Evolutionary conservation across 2,329 filamentous ascomycete genomes (phyloP), one percentile per base, ranked within the genome.

Genomic region (Ascosphaera apis): DNA sequence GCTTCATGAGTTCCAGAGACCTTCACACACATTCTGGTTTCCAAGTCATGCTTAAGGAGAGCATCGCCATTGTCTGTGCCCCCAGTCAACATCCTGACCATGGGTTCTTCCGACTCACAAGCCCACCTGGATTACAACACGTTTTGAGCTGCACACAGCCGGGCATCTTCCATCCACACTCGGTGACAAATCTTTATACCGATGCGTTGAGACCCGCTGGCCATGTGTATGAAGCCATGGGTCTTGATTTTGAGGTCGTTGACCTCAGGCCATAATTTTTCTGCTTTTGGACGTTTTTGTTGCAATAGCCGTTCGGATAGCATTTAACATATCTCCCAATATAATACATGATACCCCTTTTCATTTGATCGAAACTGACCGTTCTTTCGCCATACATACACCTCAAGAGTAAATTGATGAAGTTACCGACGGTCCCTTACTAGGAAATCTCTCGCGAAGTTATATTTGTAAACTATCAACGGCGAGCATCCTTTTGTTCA

Each of bases 1-100:
- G 88, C 55, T 98, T 98, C 53, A 91, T 98, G 80, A 92, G 82
- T 51, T 88, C 78, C 34, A 66, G 86, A 35, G 88, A 98, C 50
- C 52, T 95, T 44, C 88, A 98, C 51, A 98, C 91, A 0, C 86
- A 92, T 50, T 75, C 76, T 2, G 83, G 83, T 8, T 95, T 93
- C 52, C 88, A 98, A 55, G 74, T 88, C 40, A 93, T 93, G 82
- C 69, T 95, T 57, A 76, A 83, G 1, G 88, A 98, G 61, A 91
- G 81, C 47, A 83, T 98, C 42, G 88, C 88, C 3, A 91, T 98
- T 47, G 88, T 98, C 28, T 98, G 88, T 57, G 81, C 88, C 4
- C 88, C 88, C 0, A 76, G 68, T 38, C 81, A 78, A 47, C 63
- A 66, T 27, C 48, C 51, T 19, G 86, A 81, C 41, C 86, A 81